Conservation (phyloP, 2,329 filamentous ascomycete genomes). For the Fusarium scirpi region DNA sequence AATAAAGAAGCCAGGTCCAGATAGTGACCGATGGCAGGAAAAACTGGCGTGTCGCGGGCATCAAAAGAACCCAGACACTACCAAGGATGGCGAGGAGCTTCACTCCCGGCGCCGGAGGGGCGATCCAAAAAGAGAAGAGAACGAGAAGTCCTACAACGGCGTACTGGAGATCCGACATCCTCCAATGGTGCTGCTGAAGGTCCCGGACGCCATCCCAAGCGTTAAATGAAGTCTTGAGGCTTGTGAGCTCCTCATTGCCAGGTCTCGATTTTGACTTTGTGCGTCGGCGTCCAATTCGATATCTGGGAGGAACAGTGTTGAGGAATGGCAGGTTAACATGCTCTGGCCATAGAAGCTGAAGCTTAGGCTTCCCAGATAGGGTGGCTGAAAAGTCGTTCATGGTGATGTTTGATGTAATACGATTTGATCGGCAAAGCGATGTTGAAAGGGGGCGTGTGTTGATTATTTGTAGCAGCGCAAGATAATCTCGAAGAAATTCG, state of each 20-base stretch:
- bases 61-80: constrained; percentile 76
- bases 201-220: constrained; percentile 81
- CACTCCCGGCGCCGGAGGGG: constrained; percentile 81
- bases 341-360: constrained; percentile 56
- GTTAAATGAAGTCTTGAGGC: constrained; percentile 84
- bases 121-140: constrained; percentile 86
- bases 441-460: constrained; percentile 17
- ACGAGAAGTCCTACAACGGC: constrained; percentile 77
- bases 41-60: constrained; percentile 90
- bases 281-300: constrained; percentile 55
- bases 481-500: constrained; percentile 31
- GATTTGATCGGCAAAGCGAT: constrained; percentile 17
- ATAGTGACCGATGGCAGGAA: constrained; percentile 89
- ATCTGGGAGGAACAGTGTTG: constrained; percentile 57
- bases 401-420: constrained; percentile 34
- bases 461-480: constrained; percentile 19
- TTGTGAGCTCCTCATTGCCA: constrained; percentile 72
- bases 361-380: constrained; percentile 56
- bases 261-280: constrained; percentile 56
- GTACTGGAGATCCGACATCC: constrained; percentile 87
- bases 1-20: constrained; percentile 88
- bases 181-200: constrained; percentile 83
- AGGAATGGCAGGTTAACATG: constrained; percentile 58
- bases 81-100: constrained; percentile 79
- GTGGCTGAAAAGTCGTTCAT: constrained; percentile 57